A percentile compares a stretch with the other conserved stretches of the same genome.
Evolutionary conservation across 306 rosid species (phyloP).

Genomic region (Gastrolobium villosum): DNA sequence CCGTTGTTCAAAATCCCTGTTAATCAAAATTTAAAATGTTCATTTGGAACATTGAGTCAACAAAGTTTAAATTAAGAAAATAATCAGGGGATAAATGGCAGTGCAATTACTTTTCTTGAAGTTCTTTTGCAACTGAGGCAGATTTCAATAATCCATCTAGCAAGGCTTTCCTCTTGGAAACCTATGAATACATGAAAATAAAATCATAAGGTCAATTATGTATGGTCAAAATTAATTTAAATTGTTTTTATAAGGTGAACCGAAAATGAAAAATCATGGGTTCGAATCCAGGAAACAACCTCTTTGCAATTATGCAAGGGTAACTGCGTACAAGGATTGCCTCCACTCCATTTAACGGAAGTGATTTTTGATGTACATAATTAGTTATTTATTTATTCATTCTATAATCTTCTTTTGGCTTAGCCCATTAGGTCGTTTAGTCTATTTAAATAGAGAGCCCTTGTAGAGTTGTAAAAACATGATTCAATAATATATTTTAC

Average conservation of each 20-base stretch:
- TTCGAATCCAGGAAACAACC: too few relatives aligned
- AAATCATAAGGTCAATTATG: constrained; percentile 29
- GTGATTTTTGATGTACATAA: too few relatives aligned
- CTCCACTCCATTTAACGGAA: too few relatives aligned
- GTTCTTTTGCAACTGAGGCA: constrained; percentile 62
- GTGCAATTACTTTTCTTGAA: constrained; percentile 69
- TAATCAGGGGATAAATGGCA: constrained; percentile 49
- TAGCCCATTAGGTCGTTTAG: too few relatives aligned
- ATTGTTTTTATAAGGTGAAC: not conserved
- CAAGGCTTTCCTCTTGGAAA: constrained; percentile 66
- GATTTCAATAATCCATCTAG: constrained; percentile 67
- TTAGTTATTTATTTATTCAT: too few relatives aligned
- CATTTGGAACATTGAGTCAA: constrained; percentile 38
- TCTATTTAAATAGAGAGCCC: too few relatives aligned
- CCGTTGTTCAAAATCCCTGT: constrained; percentile 81
- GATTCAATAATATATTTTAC: too few relatives aligned
- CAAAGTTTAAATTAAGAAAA: constrained; percentile 46
- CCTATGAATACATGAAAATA: constrained; percentile 55
- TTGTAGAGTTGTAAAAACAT: too few relatives aligned
- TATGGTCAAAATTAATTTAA: constrained; percentile 36
- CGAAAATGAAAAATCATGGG: too few relatives aligned
- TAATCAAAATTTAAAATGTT: constrained; percentile 33
- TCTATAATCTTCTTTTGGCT: too few relatives aligned
- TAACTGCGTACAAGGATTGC: too few relatives aligned
- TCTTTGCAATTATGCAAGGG: too few relatives aligned